A percentile compares a stretch with the other conserved stretches of the same genome.
These are phyloP conservation scores for Castanea mollissima DNA, from an alignment of 306 rosid species.

Conservation along the genomic window DNA sequence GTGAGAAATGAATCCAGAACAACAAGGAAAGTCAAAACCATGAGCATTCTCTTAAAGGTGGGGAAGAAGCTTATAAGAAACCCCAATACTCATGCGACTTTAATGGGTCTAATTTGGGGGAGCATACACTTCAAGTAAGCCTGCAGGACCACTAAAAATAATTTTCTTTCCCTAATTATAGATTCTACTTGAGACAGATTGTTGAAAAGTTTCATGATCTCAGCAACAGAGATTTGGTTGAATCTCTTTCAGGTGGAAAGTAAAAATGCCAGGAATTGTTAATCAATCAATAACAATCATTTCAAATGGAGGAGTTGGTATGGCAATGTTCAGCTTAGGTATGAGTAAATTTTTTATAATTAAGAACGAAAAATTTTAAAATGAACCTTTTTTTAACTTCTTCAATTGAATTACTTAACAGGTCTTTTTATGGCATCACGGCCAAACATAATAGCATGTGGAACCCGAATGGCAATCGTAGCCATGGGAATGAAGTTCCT, in stretches of 20 bases:
- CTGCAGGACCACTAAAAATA: not conserved
- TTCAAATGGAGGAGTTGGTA: constrained; percentile 86
- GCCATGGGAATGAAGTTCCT: constrained; percentile 77
- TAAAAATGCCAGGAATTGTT: constrained; percentile 69
- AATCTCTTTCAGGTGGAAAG: constrained; percentile 67
- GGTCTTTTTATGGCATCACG: constrained; percentile 85
- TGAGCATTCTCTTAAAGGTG: constrained; percentile 60
- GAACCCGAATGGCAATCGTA: constrained; percentile 52
- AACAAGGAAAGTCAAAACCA: constrained; percentile 43
- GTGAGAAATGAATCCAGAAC: constrained; percentile 22
- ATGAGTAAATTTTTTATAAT: constrained; percentile 15
- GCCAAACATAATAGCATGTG: constrained; percentile 65
- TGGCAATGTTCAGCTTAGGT: constrained; percentile 99
- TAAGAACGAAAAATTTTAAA: not conserved
- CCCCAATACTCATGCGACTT: constrained; percentile 94
- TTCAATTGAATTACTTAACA: constrained; percentile 23
- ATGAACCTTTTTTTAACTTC: not conserved
- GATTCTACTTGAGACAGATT: not conserved
- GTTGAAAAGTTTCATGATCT: not conserved
- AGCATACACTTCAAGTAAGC: constrained; percentile 71
- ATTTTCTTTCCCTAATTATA: not conserved
- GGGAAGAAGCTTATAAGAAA: constrained; percentile 68
- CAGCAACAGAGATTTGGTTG: not conserved
- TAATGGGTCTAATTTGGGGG: constrained; percentile 77
- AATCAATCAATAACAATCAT: constrained; percentile 57